Conservation (phyloP, 1,139 yeast genomes). For the Candida albicans region DNA sequence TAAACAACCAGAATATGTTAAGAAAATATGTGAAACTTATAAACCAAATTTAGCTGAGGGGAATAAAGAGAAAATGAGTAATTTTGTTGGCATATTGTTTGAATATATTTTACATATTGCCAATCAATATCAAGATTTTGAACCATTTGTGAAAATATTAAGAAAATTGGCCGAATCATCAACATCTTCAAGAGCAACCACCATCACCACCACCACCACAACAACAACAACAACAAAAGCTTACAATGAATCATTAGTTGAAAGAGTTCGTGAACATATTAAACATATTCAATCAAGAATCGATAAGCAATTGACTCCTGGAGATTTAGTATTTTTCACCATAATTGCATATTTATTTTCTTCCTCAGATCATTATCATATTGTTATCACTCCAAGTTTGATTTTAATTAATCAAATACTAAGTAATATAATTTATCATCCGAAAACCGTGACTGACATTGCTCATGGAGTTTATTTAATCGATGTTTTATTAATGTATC, state of each 20-base stretch:
- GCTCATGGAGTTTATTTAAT: slow-evolving; percentile 58
- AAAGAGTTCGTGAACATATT: slow-evolving; percentile 33
- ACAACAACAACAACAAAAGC: slow-evolving; percentile 16
- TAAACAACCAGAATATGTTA: slow-evolving; percentile 51
- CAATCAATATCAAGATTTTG: slow-evolving; percentile 21
- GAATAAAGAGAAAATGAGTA: slow-evolving; percentile 72
- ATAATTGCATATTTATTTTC: slow-evolving; percentile 79
- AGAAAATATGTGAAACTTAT: slow-evolving; percentile 56
- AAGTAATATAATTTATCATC: slow-evolving; percentile 28
- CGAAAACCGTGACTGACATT: slow-evolving; percentile 29
- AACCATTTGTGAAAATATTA: slow-evolving; percentile 50
- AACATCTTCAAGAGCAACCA: too few relatives aligned
- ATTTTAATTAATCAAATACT: slow-evolving; percentile 72
- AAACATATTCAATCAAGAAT: slow-evolving; percentile 52
- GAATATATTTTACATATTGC: slow-evolving; percentile 59
- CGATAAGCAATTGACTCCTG: slow-evolving; percentile 29
- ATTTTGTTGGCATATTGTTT: slow-evolving; percentile 63
- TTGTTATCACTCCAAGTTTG: slow-evolving; percentile 81
- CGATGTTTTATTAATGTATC: slow-evolving; percentile 68
- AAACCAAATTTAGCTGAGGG: slow-evolving; percentile 82
- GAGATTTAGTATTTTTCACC: slow-evolving; percentile 67
- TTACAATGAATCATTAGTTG: slow-evolving; percentile 64
- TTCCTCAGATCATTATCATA: slow-evolving; percentile 93
- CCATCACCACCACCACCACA: too few relatives aligned
- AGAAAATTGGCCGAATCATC: slow-evolving; percentile 56